Base-by-base conservation (phyloP, 2,329 filamentous ascomycete species). In the Aspergillus ustus region DNA sequence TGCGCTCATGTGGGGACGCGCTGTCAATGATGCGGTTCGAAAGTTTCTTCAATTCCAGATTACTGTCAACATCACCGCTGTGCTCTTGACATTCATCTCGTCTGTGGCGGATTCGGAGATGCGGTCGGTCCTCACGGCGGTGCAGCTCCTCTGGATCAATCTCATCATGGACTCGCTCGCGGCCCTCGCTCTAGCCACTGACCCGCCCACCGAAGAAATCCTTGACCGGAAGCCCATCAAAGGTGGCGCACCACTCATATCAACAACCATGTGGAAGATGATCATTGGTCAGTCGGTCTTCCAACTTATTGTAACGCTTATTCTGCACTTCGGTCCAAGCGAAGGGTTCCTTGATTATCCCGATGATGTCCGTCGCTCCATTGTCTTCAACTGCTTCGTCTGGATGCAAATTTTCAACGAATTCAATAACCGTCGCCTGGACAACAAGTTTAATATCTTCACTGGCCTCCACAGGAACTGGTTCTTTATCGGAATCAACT, bases 361-460 rank as follows among this genome's bases (percentile, higher is more conserved):
- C 1, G 57, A 60, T 20, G 51, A 61, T 1, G 15, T 56, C 19
- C 57, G 60, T 20, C 58, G 72, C 13, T 68, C 92, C 2, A 83
- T 97, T 55, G 90, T 97, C n/a, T 97, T 97, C 84, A 97, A 97
- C 81, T 93, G 91, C 0, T 97, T 97, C 74, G 93, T 97, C 54
- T 97, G 93, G 93, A 96, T 97, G 93, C 93, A 97, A 71, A 94
- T 97, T 69, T 97, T 97, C 81, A 97, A 97, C 79, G 90, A 96
- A 73, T 90, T 94, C 85, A 97, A 97, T 81, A 96, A 95, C 78
- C 91, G 93, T 60, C 91, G 93, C 7, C 83, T 97, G 58, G 93
- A 97, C 76, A 97, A 97, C 78, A 85, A 87, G 61, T 93, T 96
- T 83, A 97, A 97, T 77, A 92, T 97, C 63, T 93, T 97, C 61